Evolutionary conservation across 352 stramenopile species (phyloP).

Genomic region (Phytophthora idaei): DNA sequence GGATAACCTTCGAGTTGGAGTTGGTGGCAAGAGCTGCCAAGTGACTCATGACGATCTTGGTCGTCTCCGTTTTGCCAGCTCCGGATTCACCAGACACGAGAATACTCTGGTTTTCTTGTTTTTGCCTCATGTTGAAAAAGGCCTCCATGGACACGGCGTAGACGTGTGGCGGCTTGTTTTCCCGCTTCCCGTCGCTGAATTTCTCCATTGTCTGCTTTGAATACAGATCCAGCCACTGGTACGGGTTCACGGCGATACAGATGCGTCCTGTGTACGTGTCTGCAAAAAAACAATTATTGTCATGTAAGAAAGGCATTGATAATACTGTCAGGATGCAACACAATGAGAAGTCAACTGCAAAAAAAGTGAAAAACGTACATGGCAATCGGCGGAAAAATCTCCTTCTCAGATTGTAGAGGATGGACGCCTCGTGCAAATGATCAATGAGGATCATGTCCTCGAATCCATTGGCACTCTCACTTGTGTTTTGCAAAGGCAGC

Average conservation of each 20-base stretch:
- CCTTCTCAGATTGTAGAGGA: conserved; percentile 82
- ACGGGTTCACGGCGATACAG: conserved; percentile 90
- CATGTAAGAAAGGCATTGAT: conserved; percentile 4
- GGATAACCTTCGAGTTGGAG: conserved; percentile 89
- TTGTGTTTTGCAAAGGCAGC: conserved; percentile 77
- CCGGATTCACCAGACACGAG: conserved; percentile 95
- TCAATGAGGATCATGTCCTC: conserved; percentile 91
- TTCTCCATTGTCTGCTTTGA: conserved; percentile 69
- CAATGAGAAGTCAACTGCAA: conserved; percentile 1
- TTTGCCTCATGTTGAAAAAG: conserved; percentile 80
- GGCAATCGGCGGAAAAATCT: conserved; percentile 81
- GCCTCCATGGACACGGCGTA: conserved; percentile 89
- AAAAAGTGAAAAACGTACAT: conserved; percentile 49
- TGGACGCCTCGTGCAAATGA: conserved; percentile 86
- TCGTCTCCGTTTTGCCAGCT: conserved; percentile 97
- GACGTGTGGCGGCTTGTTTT: conserved; percentile 82
- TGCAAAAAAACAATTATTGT: conserved; percentile 21
- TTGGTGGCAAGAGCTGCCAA: conserved; percentile 87
- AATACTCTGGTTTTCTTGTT: conserved; percentile 93
- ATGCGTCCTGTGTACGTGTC: conserved; percentile 90
- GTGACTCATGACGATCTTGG: conserved; percentile 96
- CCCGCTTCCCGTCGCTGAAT: conserved; percentile 76
- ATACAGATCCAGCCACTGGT: conserved; percentile 88
- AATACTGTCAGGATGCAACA: conserved; percentile 5
- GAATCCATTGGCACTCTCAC: conserved; percentile 61